Base-by-base conservation (phyloP, 2,329 filamentous ascomycete species). In the Sclerotinia glacialis region DNA sequence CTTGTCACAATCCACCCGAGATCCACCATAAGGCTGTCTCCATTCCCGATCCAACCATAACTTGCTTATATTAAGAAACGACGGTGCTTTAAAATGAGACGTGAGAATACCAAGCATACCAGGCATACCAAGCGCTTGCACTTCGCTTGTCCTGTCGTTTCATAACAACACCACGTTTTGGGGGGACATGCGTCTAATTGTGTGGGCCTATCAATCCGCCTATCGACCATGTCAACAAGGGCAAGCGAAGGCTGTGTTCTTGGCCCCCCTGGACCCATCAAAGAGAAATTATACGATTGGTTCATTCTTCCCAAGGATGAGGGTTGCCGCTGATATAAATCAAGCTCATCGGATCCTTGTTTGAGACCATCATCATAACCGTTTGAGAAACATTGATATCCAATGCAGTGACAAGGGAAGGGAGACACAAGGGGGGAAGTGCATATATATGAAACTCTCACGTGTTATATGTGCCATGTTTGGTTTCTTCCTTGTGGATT, bases 1-100 rank as follows among this genome's bases (percentile, higher is more conserved):
- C 56, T 60, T 60, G 56, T 34, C 42, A 47, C 42, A 60, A 47
- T 47, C 56, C 56, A 61, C n/a, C 14, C 58, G 58, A 21, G 46
- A 61, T 49, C 58, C 44, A 61, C 58, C 44, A 49, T 61, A 61
- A 50, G 58, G 58, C 58, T 61, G 58, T 61, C 44, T 61, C 58
- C 21, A 23, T 61, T 61, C 46, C 44, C 31, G 58, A 49, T 14
- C 28, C 58, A 61, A 49, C 58, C 58, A 61, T 12, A 40, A 4
- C 12, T 26, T 37, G 16, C 31, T 26, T 49, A 50, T 40, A 61
- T 26, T 50, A 49, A 50, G 58, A 61, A 49, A 21, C 16, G 28
- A 40, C 44, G n/a, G 12, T 26, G 58, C 28, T 47, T 47, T 26
- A 26, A 61, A 37, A 37, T 49, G 56, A 47, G 56, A 26, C n/a